Evolutionary conservation across 805 yeast species (phyloP), one percentile per base, ranked within the genome.

Genomic region (Myxozyma geophila): DNA sequence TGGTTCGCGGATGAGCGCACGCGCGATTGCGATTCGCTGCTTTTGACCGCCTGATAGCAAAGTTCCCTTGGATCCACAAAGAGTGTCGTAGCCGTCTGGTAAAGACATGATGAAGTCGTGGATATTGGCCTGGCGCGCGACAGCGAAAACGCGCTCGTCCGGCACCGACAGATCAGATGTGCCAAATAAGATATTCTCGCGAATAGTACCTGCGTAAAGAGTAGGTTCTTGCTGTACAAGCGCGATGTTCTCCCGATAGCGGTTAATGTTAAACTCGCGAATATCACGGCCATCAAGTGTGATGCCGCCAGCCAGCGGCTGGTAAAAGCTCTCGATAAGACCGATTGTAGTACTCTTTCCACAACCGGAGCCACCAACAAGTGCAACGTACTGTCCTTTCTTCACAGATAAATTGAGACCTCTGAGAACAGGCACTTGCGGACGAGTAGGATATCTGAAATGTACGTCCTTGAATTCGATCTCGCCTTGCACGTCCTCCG

Each of bases 301-400:
- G 10, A 85, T 83, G 51, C 75, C 70, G 7, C 88, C 88, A 6
- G 75, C 61, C 60, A 79, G 76, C 5, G 83, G 78, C 62, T 82
- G 80, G 71, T 85, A 85, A 55, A 84, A 82, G 35, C 86, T 75
- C 67, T 85, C 80, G 44, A 83, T 75, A 49, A 83, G 75, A 0
- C 84, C 75, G 15, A 87, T 86, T 41, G 86, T 79, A 1, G 88
- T 85, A 7, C 85, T 80, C 71, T 85, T 85, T n/a, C 88, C 88
- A 63, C 86, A 82, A 0, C 88, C 88, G 0, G 87, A 83, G 0
- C 87, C 82, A 1, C 88, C 88, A 6, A 93, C 87, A 1, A 93
- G 76, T 58, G 86, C 95, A 13, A 87, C 86, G 41, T 84, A 76
- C 64, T 80, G 77, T 1, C 83, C 82, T 10, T 81, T 73, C 19